Conservation (phyloP, 495 filamentous ascomycete genomes). For the Bryoglossum gracile region DNA sequence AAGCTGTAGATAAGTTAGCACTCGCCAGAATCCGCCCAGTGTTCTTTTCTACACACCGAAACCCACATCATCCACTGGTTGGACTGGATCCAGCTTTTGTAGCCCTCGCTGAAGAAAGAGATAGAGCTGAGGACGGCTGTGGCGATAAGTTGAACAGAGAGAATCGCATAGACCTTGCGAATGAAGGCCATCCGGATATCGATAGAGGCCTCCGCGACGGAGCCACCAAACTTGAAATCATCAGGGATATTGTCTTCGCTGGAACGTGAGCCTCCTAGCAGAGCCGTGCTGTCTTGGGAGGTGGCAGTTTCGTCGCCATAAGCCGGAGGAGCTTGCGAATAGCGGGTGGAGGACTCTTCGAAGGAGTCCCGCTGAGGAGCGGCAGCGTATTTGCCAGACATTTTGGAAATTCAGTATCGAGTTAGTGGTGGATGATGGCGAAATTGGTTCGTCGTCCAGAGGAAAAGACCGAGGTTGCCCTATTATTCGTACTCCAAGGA, state of each 20-base stretch:
- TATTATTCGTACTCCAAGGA: too few species aligned
- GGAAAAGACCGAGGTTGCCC: too few species aligned
- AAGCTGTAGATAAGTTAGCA: slow-evolving; percentile 13
- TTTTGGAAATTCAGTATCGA: slow-evolving; percentile 51
- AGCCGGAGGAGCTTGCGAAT: slow-evolving; percentile 78
- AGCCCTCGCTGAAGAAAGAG: slow-evolving; percentile 72
- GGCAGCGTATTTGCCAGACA: slow-evolving; percentile 59
- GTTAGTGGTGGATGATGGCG: background rate
- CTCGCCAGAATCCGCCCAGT: too few species aligned
- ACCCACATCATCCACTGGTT: slow-evolving; percentile 80
- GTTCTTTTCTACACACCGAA: slow-evolving; percentile 53
- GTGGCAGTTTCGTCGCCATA: slow-evolving; percentile 54
- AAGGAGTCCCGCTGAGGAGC: slow-evolving; percentile 69
- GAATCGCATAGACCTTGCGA: slow-evolving; percentile 83
- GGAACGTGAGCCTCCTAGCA: slow-evolving; percentile 61
- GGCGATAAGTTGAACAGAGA: slow-evolving; percentile 82
- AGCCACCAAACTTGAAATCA: slow-evolving; percentile 97
- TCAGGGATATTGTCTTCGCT: slow-evolving; percentile 88
- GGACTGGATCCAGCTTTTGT: slow-evolving; percentile 81
- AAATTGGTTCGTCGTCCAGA: background rate
- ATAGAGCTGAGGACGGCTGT: slow-evolving; percentile 76
- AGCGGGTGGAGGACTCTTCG: slow-evolving; percentile 47
- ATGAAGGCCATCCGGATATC: slow-evolving; percentile 97
- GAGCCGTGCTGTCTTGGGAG: slow-evolving; percentile 34
- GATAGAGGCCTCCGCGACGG: slow-evolving; percentile 84